phyloP scores from a whole-genome alignment of 1,139 yeast genomes.

The Blastobotrys niveus region DNA sequence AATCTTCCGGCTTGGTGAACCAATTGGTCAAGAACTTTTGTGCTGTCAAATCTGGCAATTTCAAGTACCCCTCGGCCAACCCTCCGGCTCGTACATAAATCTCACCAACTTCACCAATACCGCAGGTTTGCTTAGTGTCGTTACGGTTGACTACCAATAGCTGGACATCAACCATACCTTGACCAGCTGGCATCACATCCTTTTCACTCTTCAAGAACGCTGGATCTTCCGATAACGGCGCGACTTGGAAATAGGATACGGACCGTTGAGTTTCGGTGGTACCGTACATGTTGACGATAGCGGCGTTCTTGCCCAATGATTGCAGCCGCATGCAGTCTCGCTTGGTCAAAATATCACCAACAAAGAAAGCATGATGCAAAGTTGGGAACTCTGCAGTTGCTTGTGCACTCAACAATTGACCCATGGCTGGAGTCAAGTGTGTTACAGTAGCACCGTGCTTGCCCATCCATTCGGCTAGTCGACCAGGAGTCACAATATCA shows the following conservation, averaged over 20 bases:
- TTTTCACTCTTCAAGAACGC: conserved; percentile 75
- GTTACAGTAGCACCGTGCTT: conserved; percentile 89
- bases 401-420: conserved; percentile 92
- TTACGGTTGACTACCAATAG: conserved; percentile 86
- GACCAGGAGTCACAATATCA: conserved; percentile 98
- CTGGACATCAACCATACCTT: conserved; percentile 95
- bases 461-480: conserved; percentile 95
- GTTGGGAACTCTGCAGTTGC: conserved; percentile 85
- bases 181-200: conserved; percentile 98
- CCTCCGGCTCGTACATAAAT: conserved; percentile 98
- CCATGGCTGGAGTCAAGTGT: conserved; percentile 99
- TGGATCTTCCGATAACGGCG: conserved; percentile 63
- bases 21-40: conserved; percentile 86
- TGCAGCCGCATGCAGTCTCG: conserved; percentile 93
- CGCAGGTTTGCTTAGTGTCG: conserved; percentile 84
- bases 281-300: conserved; percentile 97
- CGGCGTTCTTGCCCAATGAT: conserved; percentile 81
- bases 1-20: conserved; percentile 73
- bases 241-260: conserved; percentile 87
- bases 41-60: conserved; percentile 80
- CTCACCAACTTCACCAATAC: conserved; percentile 98
- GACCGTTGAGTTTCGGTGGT: conserved; percentile 99
- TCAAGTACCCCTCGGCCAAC: conserved; percentile 90
- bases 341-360: conserved; percentile 94
- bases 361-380: conserved; percentile 94